Percentiles rank a stretch among this genome's conserved stretches.
Evolutionary conservation across 169 alveolate genomes (phyloP).

Genomic region (Cryptosporidium ryanae): DNA sequence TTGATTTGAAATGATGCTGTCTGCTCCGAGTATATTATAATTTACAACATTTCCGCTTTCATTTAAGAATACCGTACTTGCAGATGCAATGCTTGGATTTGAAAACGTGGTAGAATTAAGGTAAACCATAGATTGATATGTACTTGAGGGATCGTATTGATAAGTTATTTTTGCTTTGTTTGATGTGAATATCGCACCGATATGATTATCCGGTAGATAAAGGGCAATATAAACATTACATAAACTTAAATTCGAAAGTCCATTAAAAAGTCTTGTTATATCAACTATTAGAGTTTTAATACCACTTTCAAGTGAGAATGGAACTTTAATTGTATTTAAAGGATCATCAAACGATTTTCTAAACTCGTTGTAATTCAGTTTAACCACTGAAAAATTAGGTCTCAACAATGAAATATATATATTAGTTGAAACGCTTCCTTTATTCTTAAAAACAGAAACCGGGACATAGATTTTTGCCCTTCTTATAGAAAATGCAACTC

Average conservation of each 20-base stretch:
- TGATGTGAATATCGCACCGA: slow-evolving; percentile 38
- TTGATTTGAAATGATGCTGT: slow-evolving; percentile 1
- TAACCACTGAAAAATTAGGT: slow-evolving; percentile 35
- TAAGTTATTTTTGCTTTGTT: slow-evolving; percentile 51
- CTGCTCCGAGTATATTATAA: neutral
- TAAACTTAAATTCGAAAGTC: neutral
- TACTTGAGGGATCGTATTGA: slow-evolving; percentile 49
- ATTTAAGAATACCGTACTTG: slow-evolving; percentile 19
- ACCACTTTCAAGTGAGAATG: slow-evolving; percentile 37
- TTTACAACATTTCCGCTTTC: slow-evolving; percentile 9
- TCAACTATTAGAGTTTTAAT: slow-evolving; percentile 39
- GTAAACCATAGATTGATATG: slow-evolving; percentile 33
- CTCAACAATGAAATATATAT: slow-evolving; percentile 13
- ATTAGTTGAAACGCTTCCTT: neutral
- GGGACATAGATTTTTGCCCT: slow-evolving; percentile 37
- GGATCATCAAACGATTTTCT: slow-evolving; percentile 8
- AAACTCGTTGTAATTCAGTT: slow-evolving; percentile 12
- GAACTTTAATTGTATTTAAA: slow-evolving; percentile 15
- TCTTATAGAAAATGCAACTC: slow-evolving; percentile 16
- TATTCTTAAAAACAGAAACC: slow-evolving; percentile 9
- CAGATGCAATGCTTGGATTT: slow-evolving; percentile 40
- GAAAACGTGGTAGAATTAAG: slow-evolving; percentile 5
- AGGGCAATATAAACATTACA: slow-evolving; percentile 22
- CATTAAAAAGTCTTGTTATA: slow-evolving; percentile 18
- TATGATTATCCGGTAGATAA: slow-evolving; percentile 10